A percentile compares a stretch with the other conserved stretches of the same genome.
These are phyloP conservation scores for Lobosporangium transversale DNA, from an alignment of 192 early-diverging fungal species.

Conservation along the genomic window DNA sequence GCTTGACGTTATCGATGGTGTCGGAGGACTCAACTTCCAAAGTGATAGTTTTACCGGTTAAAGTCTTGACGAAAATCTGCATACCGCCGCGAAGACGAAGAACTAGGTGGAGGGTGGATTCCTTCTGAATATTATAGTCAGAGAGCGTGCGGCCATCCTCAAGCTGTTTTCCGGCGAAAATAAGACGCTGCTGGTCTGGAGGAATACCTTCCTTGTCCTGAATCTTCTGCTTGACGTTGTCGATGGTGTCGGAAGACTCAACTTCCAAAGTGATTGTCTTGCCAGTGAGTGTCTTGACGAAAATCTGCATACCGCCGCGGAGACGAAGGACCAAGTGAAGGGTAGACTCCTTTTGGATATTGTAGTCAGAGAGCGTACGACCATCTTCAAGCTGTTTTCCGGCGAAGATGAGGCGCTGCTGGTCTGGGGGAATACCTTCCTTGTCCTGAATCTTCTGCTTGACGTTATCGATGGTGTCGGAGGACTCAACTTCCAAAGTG, in stretches of 20 bases:
- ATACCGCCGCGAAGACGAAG: conserved; percentile 75
- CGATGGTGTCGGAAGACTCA: conserved; percentile 81
- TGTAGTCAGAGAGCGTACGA: conserved; percentile 77
- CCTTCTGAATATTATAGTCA: conserved; percentile 72
- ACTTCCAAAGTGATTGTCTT: conserved; percentile 97
- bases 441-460: conserved; percentile 89
- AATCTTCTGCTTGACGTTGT: conserved; percentile 75
- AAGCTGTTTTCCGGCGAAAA: conserved; percentile 9
- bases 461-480: conserved; percentile 83
- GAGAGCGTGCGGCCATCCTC: conserved; percentile 7
- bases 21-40: conserved; percentile 85
- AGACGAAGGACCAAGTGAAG: conserved; percentile 82
- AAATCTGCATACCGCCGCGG: conserved; percentile 82
- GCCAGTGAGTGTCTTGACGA: conserved; percentile 91
- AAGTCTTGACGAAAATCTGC: conserved; percentile 84
- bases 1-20: conserved; percentile 85
- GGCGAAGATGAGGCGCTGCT: conserved; percentile 83
- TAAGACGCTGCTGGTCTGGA: conserved; percentile 13
- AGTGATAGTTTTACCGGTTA: conserved; percentile 98
- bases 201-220: conserved; percentile 14
- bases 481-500: conserved; percentile 89
- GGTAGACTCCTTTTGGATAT: conserved; percentile 87
- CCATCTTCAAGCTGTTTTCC: conserved; percentile 87
- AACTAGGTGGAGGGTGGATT: conserved; percentile 75
- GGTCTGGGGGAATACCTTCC: conserved; percentile 86